Base-by-base conservation (phyloP, 148 eudicot species). In the Linanthus parryae region DNA sequence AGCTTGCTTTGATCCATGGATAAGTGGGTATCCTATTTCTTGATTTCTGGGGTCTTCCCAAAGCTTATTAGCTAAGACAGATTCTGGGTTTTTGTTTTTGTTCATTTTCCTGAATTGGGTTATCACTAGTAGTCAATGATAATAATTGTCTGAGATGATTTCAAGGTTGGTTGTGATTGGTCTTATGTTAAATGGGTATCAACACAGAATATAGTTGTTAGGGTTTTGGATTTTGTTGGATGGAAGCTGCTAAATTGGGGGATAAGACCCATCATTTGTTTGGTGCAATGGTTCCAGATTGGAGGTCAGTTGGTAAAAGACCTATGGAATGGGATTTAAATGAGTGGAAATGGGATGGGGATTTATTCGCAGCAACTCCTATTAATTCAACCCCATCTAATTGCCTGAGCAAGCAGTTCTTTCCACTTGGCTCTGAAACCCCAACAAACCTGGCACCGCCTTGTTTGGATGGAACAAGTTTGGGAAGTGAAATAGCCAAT, bases 331-430 rank as follows among this genome's bases (percentile, higher is more conserved):
- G 98, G 98, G 94, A 86, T 71, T 81, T 86, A 62, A 86, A 83
- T 71, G 84, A 91, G 53, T 91, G 98, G 95, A 83, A 66, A 64
- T 91, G 98, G 98, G 95, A 91, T 71, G 79, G 94, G 24, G 77
- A 83, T 81, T 60, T 68, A 53, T 77, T 81, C 48, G 58, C 64
- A 13, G 98, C 94, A 17, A 65, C 66, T 48, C 83, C 83, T 0
- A 61, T 77, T 35, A 78, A 72, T 66, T 35, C 80, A 5, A 44
- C 44, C 2, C 61, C 82, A 13, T 70, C 73, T 1, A 84, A 81
- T 71, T 79, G 83, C 57, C 65, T 73, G 48, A 66, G 72, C 63
- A 73, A 66, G 66, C 95, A 82, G 62, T 63, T 75, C 2, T 63
- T 75, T 8, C 83, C 84, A 1, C 48, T 68, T 17, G 65, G 63